Evolutionary conservation across 2,329 filamentous ascomycete species (phyloP).

Genomic region (Nemania sp.): DNA sequence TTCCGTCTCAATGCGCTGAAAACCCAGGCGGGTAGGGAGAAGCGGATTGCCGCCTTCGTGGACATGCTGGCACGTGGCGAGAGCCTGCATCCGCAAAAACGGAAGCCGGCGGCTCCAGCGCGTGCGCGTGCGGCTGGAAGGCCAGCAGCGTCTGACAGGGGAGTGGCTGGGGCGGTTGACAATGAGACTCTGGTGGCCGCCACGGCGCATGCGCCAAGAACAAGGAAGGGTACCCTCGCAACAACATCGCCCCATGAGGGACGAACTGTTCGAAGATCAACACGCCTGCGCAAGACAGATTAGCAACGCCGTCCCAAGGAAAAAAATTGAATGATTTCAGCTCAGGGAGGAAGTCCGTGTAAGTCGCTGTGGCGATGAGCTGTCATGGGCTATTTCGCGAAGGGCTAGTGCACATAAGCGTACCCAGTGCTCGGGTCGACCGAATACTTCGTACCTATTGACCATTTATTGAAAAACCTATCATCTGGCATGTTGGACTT

Average conservation of each 20-base stretch:
- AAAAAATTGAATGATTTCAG: no score
- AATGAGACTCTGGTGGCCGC: neutral
- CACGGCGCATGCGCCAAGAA: neutral
- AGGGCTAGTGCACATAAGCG: no score
- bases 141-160: neutral
- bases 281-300: conserved; percentile 6
- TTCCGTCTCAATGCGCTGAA: conserved; percentile 32
- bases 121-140: no score
- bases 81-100: conserved; percentile 28
- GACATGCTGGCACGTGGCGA: conserved; percentile 32
- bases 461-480: no score
- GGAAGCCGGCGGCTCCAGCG: neutral
- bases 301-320: no score
- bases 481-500: no score
- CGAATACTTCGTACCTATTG: no score
- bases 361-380: no score
- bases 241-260: neutral
- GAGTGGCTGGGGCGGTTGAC: neutral
- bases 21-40: conserved; percentile 31
- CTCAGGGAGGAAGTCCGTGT: no score
- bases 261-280: conserved; percentile 8
- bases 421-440: no score
- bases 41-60: conserved; percentile 33
- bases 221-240: neutral
- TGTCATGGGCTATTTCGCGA: no score